A percentile compares a stretch with the other conserved stretches of the same genome.
Conservation (phyloP, 495 filamentous ascomycete species). For the Penicillium taxi region DNA sequence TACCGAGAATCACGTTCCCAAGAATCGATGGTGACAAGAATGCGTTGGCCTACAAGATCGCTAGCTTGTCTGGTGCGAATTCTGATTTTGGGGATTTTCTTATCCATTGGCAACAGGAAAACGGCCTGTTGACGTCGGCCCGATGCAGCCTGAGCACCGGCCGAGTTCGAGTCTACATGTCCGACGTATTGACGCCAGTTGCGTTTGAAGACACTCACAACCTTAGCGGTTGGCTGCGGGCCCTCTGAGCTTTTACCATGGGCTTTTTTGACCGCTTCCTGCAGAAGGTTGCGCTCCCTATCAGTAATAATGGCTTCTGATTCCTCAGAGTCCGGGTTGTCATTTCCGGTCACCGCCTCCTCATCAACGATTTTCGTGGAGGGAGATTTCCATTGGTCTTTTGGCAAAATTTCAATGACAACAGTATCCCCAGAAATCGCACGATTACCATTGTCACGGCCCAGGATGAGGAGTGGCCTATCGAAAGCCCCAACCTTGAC, state of each 20-base stretch:
- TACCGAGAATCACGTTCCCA: constrained; percentile 93
- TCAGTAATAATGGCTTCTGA: constrained; percentile 70
- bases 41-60: constrained; percentile 80
- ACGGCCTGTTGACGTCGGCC: constrained; percentile 82
- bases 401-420: constrained; percentile 83
- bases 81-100: constrained; percentile 90
- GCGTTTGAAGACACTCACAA: constrained; percentile 86
- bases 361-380: constrained; percentile 95
- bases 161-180: constrained; percentile 81
- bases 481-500: constrained; percentile 86
- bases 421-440: constrained; percentile 85
- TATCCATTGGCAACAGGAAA: constrained; percentile 96
- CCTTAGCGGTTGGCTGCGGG: constrained; percentile 83
- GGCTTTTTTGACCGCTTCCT: constrained; percentile 81
- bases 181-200: constrained; percentile 99
- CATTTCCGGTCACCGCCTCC: constrained; percentile 83
- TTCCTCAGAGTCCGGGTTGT: constrained; percentile 79
- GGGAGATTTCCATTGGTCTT: constrained; percentile 92
- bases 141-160: constrained; percentile 58
- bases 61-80: constrained; percentile 82
- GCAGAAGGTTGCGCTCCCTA: constrained; percentile 73
- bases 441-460: constrained; percentile 94
- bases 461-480: constrained; percentile 76
- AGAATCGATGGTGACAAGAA: constrained; percentile 90
- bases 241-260: constrained; percentile 75